Base-by-base conservation (phyloP, 495 filamentous ascomycete species). In the Penicillium mononematosum region DNA sequence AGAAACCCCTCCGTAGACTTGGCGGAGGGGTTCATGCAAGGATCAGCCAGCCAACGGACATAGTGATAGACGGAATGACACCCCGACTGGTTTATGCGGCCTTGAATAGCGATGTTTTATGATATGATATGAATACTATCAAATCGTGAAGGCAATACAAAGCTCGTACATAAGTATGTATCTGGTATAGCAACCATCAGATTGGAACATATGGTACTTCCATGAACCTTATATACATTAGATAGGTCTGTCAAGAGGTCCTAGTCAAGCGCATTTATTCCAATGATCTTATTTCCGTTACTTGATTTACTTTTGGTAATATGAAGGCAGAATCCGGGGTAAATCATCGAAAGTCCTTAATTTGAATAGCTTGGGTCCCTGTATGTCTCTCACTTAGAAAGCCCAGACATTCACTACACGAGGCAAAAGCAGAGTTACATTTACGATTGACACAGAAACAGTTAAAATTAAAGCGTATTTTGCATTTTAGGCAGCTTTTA, bases 401-500 rank as follows among this genome's bases (percentile, higher is more conserved):
- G 12, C 4, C 14, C 34, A 36, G 12, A 6, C 12, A 0, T 36
- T 6, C 0, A 8, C 36, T n/a, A 17, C 3, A 17, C 6, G n/a
- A 39, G 36, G 36, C 7, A 17, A 9, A 39, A 9, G n/a, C 11
- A 4, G 12, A n/a, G 11, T 6, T 45, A 27, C 25, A 12, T 5
- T 8, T 41, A 41, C 34, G 7, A 39, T 7, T 8, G 20, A 12
- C 10, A 38, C 3, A 5, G 24, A 1, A 24, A 27, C 19, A 29
- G 42, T 38, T 52, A 1, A 22, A 47, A 58, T 39, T 50, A 60
- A 54, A 60, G 52, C 32, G 52, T 51, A 34, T 67, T n/a, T n/a
- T 65, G 63, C 62, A 66, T 61, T 63, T n/a, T 25, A 51, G 50
- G 45, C 51, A 59, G 56, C 53, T 62, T 58, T 20, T 38, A 51